Base-by-base conservation (phyloP, 2,329 filamentous ascomycete species). In the Phialophora macrospora region DNA sequence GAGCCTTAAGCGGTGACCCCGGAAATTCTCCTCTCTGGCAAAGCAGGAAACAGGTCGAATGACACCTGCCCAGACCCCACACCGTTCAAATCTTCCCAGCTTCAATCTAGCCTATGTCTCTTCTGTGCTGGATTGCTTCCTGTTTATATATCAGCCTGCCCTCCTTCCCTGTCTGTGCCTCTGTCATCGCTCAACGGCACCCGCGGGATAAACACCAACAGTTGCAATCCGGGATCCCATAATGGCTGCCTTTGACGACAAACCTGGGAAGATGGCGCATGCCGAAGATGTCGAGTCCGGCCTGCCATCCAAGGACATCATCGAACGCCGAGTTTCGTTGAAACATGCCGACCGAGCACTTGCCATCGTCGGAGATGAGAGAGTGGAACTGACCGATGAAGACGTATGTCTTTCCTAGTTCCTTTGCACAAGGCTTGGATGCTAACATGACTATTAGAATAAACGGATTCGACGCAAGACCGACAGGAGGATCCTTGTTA, bases 401-500 rank as follows among this genome's bases (percentile, higher is more conserved):
- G 77, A 79, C 66, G 73, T 76, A 61, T 12, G 69, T 63, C 49
- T 28, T 28, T 30, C 8, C 8, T 9, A 17, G 4, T 5, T 26
- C 9, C 8, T 1, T 11, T 24, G 7, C 34, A 20, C 9, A 11
- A 24, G 7, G 14, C 5, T 30, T 48, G 1, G 28, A 14, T 56
- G 17, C 57, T 65, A 38, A 66, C 34, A 8, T 9, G 26, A 20
- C 34, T 57, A 46, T 17, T 55, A 82, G 81, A 84, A 83, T 75
- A 82, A 80, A 68, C 81, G 83, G 9, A 88, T 89, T 67, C 80
- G 83, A 28, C 81, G 80, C 49, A 88, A 88, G 75, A 89, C 86
- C 0, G 88, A 90, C 72, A 81, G 79, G 56, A 80, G 81, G 30
- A 86, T 90, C 62, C 79, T 90, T 1, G 41, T 75, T 14, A 75